phyloP scores from a whole-genome alignment of 2,329 filamentous ascomycete species.

The Aspergillus pseudoglaucus region DNA sequence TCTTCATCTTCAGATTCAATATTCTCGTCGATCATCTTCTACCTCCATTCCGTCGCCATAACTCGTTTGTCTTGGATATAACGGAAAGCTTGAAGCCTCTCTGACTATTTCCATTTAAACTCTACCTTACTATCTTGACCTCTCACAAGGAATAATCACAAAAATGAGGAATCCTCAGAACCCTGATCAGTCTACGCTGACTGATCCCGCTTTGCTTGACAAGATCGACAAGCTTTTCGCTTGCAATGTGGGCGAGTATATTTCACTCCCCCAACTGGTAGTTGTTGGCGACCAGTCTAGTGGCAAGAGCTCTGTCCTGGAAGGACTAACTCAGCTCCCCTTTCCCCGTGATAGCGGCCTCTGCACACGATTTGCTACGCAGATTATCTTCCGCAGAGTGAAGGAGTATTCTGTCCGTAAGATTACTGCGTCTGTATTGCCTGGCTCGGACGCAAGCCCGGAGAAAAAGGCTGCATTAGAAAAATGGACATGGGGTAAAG shows the following conservation, averaged over 20 bases:
- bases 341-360: slow-evolving; percentile 23
- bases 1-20: neutral
- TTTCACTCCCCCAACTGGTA: slow-evolving; percentile 17
- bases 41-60: neutral
- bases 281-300: slow-evolving; percentile 31
- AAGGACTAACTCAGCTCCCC: slow-evolving; percentile 23
- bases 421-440: neutral
- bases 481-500: neutral
- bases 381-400: slow-evolving; percentile 22
- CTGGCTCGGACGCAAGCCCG: neutral
- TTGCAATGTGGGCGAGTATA: slow-evolving; percentile 1
- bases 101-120: neutral
- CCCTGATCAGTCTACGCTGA: neutral
- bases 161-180: neutral
- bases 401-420: neutral
- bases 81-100: neutral
- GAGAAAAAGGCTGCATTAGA: neutral
- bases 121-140: neutral
- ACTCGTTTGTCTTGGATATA: neutral
- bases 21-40: neutral
- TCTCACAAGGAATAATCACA: neutral
- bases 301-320: slow-evolving; percentile 27
- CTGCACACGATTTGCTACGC: slow-evolving; percentile 27
- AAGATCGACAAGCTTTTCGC: slow-evolving; percentile 1
- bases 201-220: slow-evolving; percentile 1